Evolutionary conservation across 1,284 basidiomycete genomes (phyloP).

Genomic region (Rhodotorula sp.): DNA sequence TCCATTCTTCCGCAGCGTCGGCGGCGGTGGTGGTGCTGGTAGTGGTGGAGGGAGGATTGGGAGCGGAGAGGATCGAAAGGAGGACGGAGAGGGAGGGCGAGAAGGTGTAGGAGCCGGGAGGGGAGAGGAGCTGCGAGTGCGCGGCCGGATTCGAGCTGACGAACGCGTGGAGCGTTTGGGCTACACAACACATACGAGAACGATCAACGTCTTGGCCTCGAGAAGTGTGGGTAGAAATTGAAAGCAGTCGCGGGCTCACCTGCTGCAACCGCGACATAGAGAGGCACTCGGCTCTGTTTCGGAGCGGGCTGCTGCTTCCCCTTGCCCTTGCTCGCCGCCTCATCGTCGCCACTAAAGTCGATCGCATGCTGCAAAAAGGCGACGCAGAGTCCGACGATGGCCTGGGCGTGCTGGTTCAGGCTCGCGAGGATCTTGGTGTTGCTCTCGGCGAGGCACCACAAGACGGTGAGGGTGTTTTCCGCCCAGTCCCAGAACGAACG

Average conservation of each 20-base stretch:
- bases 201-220: neutral
- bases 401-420: constrained; percentile 28
- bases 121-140: constrained; percentile 23
- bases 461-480: constrained; percentile 81
- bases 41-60: neutral
- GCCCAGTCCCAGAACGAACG: constrained; percentile 74
- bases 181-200: neutral
- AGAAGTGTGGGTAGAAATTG: neutral
- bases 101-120: constrained; percentile 15
- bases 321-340: neutral
- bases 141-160: constrained; percentile 31
- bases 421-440: constrained; percentile 38
- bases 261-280: constrained; percentile 37
- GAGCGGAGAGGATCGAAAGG: constrained; percentile 23
- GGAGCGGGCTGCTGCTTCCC: constrained; percentile 24
- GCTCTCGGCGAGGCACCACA: constrained; percentile 89
- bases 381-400: constrained; percentile 29
- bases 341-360: constrained; percentile 8
- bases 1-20: constrained; percentile 18
- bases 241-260: constrained; percentile 6
- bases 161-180: constrained; percentile 38
- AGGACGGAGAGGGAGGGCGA: constrained; percentile 28
- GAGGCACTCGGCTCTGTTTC: constrained; percentile 19
- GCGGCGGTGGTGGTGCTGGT: neutral
- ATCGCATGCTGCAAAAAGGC: constrained; percentile 16